Evolutionary conservation across 1,139 yeast species (phyloP).

Genomic region (Diutina sp.): DNA sequence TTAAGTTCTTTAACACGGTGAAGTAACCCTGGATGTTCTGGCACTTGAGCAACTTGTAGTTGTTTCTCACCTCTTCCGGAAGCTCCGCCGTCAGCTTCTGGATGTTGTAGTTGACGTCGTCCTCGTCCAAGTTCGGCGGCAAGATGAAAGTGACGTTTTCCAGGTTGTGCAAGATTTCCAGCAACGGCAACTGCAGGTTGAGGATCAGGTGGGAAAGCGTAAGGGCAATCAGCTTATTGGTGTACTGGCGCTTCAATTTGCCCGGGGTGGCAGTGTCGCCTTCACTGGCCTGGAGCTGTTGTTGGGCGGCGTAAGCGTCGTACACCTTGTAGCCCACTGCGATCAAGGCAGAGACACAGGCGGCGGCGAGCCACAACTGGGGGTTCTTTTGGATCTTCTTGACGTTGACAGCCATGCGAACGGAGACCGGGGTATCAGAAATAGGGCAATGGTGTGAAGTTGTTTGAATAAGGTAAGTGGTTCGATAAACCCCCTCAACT

Average conservation of each 20-base stretch:
- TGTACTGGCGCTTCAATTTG: constrained; percentile 8
- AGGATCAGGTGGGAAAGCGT: constrained; percentile 32
- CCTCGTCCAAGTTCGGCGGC: constrained; percentile 32
- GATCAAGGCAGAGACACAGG: neutral
- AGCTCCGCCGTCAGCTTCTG: constrained; percentile 6
- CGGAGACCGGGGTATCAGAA: no score
- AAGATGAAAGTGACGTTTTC: constrained; percentile 34
- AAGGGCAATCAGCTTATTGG: constrained; percentile 26
- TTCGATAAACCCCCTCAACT: neutral
- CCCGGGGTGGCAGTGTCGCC: neutral
- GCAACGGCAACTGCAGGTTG: constrained; percentile 25
- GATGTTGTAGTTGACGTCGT: constrained; percentile 19
- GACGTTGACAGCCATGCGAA: neutral
- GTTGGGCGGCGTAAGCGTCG: neutral
- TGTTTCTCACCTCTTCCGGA: constrained; percentile 15
- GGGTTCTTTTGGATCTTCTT: constrained; percentile 2
- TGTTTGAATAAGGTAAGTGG: no score
- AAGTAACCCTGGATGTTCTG: constrained; percentile 31
- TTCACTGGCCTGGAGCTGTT: neutral
- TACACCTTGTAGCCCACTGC: neutral
- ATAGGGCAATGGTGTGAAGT: no score
- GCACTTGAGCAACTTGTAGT: constrained; percentile 30
- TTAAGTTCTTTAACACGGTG: constrained; percentile 26
- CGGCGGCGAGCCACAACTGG: constrained; percentile 2
- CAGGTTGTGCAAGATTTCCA: constrained; percentile 23